Evolutionary conservation across 108 stramenopile species (phyloP).

Genomic region (Chaetoceros tenuissimus): DNA sequence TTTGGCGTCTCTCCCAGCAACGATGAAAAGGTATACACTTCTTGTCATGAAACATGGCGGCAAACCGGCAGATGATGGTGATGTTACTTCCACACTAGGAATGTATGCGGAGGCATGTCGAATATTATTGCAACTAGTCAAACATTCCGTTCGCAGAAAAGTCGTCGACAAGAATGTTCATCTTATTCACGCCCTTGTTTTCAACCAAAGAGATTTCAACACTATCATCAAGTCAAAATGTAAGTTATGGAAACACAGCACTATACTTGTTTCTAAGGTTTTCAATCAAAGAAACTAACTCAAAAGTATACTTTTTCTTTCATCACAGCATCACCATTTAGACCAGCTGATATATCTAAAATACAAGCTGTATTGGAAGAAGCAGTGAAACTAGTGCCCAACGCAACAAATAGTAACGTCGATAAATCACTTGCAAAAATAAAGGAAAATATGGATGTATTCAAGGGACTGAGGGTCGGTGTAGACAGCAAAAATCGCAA

Average conservation of each 20-base stretch:
- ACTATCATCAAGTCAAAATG: conserved; percentile 25
- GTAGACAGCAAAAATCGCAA: neutral
- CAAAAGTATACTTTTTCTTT: too few relatives aligned
- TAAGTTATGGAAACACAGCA: too few relatives aligned
- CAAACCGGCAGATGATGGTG: conserved; percentile 31
- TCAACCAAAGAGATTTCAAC: conserved; percentile 56
- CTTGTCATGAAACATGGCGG: conserved; percentile 15
- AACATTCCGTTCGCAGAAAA: conserved; percentile 44
- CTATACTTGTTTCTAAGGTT: too few relatives aligned
- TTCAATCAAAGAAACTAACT: too few relatives aligned
- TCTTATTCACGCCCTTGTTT: conserved; percentile 61
- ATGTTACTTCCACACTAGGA: conserved; percentile 32
- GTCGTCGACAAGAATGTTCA: conserved; percentile 65
- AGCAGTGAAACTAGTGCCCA: conserved; percentile 13
- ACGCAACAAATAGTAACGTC: conserved; percentile 15
- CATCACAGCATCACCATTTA: conserved; percentile 20
- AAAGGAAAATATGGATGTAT: conserved; percentile 2
- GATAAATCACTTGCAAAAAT: conserved; percentile 41
- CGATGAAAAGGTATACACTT: neutral
- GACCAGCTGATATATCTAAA: conserved; percentile 14
- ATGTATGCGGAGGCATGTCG: conserved; percentile 67
- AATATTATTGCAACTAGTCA: conserved; percentile 49
- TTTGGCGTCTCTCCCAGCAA: neutral
- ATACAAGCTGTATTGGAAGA: conserved; percentile 27
- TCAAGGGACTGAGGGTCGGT: neutral